These are phyloP conservation scores for Pseudopyrenochaeta lycopersici DNA, from an alignment of 2,329 filamentous ascomycete genomes.

Conservation along the genomic window DNA sequence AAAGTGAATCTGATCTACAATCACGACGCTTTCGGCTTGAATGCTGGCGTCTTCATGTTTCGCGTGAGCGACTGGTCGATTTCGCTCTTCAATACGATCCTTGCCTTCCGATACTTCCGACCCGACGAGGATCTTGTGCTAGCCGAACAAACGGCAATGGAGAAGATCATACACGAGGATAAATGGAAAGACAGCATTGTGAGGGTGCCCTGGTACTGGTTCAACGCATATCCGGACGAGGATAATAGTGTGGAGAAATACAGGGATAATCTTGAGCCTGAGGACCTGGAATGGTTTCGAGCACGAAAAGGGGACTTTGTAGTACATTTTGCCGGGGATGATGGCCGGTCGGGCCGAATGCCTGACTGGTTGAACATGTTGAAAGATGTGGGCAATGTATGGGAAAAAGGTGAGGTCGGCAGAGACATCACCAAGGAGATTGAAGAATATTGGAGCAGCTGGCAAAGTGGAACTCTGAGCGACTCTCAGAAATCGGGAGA, in stretches of 20 bases:
- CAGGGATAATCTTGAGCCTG: conserved; percentile 47
- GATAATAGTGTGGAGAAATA: conserved; percentile 22
- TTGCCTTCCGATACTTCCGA: conserved; percentile 50
- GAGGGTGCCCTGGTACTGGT: conserved; percentile 54
- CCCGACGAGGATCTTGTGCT: conserved; percentile 45
- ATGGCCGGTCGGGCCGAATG: conserved; percentile 47
- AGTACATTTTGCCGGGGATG: conserved; percentile 54
- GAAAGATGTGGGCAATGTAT: conserved; percentile 30
- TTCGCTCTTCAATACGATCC: conserved; percentile 49
- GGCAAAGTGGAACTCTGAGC: conserved; percentile 4
- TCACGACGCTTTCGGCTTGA: conserved; percentile 52
- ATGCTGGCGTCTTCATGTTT: conserved; percentile 54
- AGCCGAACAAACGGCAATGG: conserved; percentile 54
- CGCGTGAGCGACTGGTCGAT: conserved; percentile 52
- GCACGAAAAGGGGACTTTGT: conserved; percentile 53
- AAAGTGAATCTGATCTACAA: conserved; percentile 45
- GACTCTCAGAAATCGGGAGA: conserved; percentile 11
- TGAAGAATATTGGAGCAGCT: conserved; percentile 25
- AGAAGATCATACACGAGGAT: conserved; percentile 43
- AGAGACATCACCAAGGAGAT: conserved; percentile 38
- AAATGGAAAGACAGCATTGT: conserved; percentile 43
- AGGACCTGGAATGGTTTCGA: conserved; percentile 45
- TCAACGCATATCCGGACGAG: conserved; percentile 53
- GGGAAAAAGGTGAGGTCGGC: conserved; percentile 24
- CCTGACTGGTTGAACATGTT: conserved; percentile 42